Evolutionary conservation across 2,329 filamentous ascomycete species (phyloP), one percentile per base, ranked within the genome.

Genomic region (Curvularia verruculosa): DNA sequence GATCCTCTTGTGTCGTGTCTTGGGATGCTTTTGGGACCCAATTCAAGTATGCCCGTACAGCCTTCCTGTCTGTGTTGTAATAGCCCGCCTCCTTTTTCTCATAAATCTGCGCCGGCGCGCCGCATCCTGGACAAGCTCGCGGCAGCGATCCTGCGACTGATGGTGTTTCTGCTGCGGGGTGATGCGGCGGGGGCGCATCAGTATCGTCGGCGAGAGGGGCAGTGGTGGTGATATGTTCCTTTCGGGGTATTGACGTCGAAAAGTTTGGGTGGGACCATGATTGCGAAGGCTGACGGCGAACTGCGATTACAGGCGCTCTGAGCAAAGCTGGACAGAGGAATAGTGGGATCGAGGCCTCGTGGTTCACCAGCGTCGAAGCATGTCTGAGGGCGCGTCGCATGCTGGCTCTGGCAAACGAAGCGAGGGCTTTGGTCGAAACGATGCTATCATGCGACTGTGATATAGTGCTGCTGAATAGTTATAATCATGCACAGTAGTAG

Each of bases 71-170:
- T 44, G 77, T 69, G 55, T 79, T 78, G 70, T 87, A 89, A 71
- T 80, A 88, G 10, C 86, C 86, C 2, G 86, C 81, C 61, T 83
- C 80, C 1, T 80, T 75, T 34, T 80, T 76, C 45, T 84, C 80
- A 47, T 84, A 70, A 5, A 81, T 83, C 70, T 88, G 86, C 31
- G 83, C 80, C 34, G 83, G 81, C 26, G 85, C 86, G 52, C 86
- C 86, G 63, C 86, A 89, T 64, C 86, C 86, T 28, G 86, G 86
- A 69, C 86, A 88, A 23, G 81, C 80, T 6, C 79, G 54, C 0
- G 84, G 84, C 12, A 87, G 67, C 6, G 66, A 46, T 24, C 52
- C 60, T n/a, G 46, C 52, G 41, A 49, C 24, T 21, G 57, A 45
- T 36, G 56, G 46, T 7, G 56, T 26, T 39, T 37, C 50, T 23